Evolutionary conservation across 768 basidiomycete species (phyloP).

Genomic region (Rubroboletus satanas): DNA sequence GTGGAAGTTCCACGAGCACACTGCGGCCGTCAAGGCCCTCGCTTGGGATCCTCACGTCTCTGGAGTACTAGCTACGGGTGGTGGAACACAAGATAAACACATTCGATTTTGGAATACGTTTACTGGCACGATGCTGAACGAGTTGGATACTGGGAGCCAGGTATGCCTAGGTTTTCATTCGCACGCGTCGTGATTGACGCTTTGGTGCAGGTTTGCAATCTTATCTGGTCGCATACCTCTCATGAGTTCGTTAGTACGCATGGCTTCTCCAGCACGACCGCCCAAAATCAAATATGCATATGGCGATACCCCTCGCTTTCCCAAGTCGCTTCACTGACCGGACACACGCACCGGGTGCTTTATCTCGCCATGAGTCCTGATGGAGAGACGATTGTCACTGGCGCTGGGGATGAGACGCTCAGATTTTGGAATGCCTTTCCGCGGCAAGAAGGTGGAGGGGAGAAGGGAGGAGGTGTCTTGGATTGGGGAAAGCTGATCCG

Average conservation of each 20-base stretch:
- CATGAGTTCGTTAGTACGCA: slow-evolving; percentile 98
- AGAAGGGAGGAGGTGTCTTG: slow-evolving; percentile 37
- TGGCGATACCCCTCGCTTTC: slow-evolving; percentile 93
- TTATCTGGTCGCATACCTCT: slow-evolving; percentile 93
- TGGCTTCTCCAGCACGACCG: slow-evolving; percentile 89
- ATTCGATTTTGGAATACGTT: slow-evolving; percentile 96
- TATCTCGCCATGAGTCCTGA: slow-evolving; percentile 98
- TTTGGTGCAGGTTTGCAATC: slow-evolving; percentile 81
- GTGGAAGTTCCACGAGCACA: slow-evolving; percentile 95
- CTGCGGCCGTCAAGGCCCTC: slow-evolving; percentile 95
- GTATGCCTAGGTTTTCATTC: slow-evolving; percentile 35
- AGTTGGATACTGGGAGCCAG: slow-evolving; percentile 95
- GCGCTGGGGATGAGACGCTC: slow-evolving; percentile 95
- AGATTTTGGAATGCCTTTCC: slow-evolving; percentile 98
- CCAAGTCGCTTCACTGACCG: slow-evolving; percentile 92
- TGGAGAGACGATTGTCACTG: slow-evolving; percentile 96
- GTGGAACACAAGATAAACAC: slow-evolving; percentile 98
- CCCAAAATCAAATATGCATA: slow-evolving; percentile 94
- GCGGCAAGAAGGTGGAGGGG: slow-evolving; percentile 49
- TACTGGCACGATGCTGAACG: slow-evolving; percentile 78
- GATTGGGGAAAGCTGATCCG: slow-evolving; percentile 53
- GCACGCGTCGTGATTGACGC: slow-evolving; percentile 2
- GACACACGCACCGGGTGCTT: slow-evolving; percentile 91
- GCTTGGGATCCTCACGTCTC: slow-evolving; percentile 97
- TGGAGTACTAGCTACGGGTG: slow-evolving; percentile 89